Evolutionary conservation across 148 eudicot species (phyloP).

Genomic region (Rhododendron kiyosumense): DNA sequence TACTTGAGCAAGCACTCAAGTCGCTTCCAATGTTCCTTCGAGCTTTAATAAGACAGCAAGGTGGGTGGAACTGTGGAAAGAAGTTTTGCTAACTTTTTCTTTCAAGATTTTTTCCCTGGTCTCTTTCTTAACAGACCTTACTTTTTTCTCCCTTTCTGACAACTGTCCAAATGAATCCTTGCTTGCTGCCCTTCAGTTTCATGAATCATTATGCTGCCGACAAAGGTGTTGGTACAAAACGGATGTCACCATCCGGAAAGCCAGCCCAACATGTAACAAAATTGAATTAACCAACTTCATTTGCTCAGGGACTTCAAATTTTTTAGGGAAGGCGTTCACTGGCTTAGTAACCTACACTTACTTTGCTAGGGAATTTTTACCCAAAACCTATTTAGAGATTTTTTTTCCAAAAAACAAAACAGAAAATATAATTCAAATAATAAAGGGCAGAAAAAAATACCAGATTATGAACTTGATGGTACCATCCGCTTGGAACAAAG

Average conservation of each 20-base stretch:
- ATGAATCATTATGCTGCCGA: neutral
- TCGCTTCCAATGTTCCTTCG: neutral
- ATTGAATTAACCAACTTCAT: neutral
- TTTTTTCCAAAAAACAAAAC: neutral
- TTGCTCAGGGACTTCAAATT: neutral
- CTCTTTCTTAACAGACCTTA: neutral
- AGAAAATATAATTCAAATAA: conserved; percentile 7
- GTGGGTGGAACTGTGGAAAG: neutral
- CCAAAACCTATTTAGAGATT: neutral
- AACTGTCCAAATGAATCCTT: neutral
- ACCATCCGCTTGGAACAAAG: conserved; percentile 99
- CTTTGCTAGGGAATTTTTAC: neutral
- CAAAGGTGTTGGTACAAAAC: neutral
- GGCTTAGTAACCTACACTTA: neutral
- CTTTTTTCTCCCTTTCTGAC: neutral
- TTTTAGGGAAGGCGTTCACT: neutral
- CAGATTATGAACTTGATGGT: conserved; percentile 98
- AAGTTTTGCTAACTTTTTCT: neutral
- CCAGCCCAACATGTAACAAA: neutral
- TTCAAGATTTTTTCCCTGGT: neutral
- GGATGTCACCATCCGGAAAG: neutral
- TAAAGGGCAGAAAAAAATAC: conserved; percentile 24
- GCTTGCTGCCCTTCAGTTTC: neutral
- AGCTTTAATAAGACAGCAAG: neutral
- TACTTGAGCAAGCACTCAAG: neutral